Base-by-base conservation (phyloP, 1,284 basidiomycete genomes). In the Cryptococcus sp. region DNA sequence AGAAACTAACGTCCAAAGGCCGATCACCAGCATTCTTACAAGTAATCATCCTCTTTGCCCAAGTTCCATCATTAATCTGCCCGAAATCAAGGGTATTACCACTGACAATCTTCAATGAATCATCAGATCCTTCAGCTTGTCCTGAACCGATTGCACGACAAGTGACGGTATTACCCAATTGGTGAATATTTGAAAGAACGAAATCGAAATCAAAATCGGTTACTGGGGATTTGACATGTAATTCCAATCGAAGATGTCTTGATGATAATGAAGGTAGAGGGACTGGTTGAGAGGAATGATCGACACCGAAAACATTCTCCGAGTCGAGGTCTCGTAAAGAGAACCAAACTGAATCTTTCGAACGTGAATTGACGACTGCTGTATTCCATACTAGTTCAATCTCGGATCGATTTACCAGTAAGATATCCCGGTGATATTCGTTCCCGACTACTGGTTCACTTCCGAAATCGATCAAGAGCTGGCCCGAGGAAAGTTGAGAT, bases 11-110 rank as follows among this genome's bases (percentile, higher is more conserved):
- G 50, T 79, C 78, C 19, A 79, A 66, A 2, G 74, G 61, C 34
- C 70, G 64, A 45, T 76, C 75, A 7, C 76, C 75, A 3, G 65
- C 64, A 56, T 79, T 79, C 62, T 76, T 78, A 55, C 76, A 69
- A 11, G 73, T 66, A 18, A 79, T 59, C 43, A 77, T 64, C 62
- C 78, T 77, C 53, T 71, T 74, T 13, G 75, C 67, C 77, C 78
- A 78, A 16, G 74, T 64, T 0, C 78, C 77, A 43, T 78, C 77
- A 25, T 70, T 69, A 46, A 77, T 75, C 54, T 77, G 72, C 11
- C 78, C 78, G 63, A 79, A 79, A 64, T 79, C 76, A 36, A 79
- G 60, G 4, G 65, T 64, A 7, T 70, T 66, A 7, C 77, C 78
- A n/a, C 72, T 75, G 7, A 76, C 60, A 21, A 79, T 66, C 37